Evolutionary conservation across 1,284 basidiomycete genomes (phyloP).

Genomic region (Naganishia liquefaciens): DNA sequence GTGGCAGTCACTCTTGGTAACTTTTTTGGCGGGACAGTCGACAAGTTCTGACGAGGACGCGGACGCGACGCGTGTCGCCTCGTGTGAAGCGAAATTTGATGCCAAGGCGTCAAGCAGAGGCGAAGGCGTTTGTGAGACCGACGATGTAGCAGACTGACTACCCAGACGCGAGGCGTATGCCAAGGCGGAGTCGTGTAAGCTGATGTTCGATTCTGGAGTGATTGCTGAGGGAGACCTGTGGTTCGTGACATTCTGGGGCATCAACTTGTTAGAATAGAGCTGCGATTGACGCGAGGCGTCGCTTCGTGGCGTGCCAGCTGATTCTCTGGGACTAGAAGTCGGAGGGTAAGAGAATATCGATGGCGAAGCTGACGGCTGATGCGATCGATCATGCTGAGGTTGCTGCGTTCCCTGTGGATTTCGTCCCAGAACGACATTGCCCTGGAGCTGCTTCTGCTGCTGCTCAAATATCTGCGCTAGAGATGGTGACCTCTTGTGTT

Average conservation of each 20-base stretch:
- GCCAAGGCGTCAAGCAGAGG: background rate
- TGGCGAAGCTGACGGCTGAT: background rate
- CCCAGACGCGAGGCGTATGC: background rate
- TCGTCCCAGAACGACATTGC: too few species aligned
- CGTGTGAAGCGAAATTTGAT: background rate
- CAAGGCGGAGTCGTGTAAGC: background rate
- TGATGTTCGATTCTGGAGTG: background rate
- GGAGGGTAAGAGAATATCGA: background rate
- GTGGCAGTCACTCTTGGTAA: constrained; percentile 10
- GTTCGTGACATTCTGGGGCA: background rate
- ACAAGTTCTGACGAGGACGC: background rate
- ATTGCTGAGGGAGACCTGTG: background rate
- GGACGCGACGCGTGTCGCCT: background rate
- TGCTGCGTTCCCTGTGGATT: constrained; percentile 1
- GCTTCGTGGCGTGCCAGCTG: background rate
- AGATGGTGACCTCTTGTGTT: background rate
- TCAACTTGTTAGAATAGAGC: background rate
- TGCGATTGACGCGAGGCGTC: background rate
- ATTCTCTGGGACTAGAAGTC: background rate
- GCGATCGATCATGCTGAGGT: background rate
- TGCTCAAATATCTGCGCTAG: background rate
- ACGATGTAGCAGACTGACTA: constrained; percentile 11
- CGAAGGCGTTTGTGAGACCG: constrained; percentile 16
- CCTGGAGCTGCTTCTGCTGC: background rate
- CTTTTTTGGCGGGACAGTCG: constrained; percentile 8